These are phyloP conservation scores for Chlamydomonas applanata DNA, from an alignment of 139 green algal species.

Conservation along the genomic window DNA sequence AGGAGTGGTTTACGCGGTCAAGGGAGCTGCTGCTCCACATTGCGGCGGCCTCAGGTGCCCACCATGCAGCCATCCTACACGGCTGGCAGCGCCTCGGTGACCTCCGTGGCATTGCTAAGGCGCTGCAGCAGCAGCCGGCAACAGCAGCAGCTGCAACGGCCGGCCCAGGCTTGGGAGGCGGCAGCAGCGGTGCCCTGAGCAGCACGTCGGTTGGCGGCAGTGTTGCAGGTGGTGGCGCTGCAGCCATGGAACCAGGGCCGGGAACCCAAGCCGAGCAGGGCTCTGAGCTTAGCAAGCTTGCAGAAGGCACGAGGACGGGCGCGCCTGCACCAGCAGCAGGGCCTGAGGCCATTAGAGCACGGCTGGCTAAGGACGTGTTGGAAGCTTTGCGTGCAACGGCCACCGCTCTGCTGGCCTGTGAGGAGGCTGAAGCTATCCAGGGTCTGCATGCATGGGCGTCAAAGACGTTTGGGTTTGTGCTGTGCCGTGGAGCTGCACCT, in stretches of 20 bases:
- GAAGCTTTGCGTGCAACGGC: not conserved
- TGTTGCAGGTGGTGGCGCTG: no score
- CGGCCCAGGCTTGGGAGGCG: no score
- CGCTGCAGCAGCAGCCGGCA: constrained; percentile 7
- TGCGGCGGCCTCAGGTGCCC: constrained; percentile 24
- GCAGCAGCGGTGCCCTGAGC: no score
- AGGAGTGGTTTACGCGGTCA: constrained; percentile 65
- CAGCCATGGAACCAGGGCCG: no score
- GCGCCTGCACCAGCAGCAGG: no score
- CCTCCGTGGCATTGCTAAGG: not conserved
- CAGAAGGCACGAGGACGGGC: no score
- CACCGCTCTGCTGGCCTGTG: constrained; percentile 8
- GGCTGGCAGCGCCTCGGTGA: constrained; percentile 20
- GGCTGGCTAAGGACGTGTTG: not conserved
- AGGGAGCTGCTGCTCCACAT: constrained; percentile 39
- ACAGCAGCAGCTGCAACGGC: no score
- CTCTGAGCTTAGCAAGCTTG: no score
- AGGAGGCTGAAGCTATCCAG: constrained; percentile 19
- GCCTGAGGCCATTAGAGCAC: no score
- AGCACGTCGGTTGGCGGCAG: no score
- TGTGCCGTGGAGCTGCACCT: constrained; percentile 1
- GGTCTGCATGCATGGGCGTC: constrained; percentile 24
- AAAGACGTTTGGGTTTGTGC: constrained; percentile 12
- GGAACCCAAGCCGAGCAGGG: no score
- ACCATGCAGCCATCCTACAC: constrained; percentile 33